A percentile compares a stretch with the other conserved stretches of the same genome.
phyloP scores from a whole-genome alignment of 2,329 filamentous ascomycete genomes.

The Diaporthe amygdali region DNA sequence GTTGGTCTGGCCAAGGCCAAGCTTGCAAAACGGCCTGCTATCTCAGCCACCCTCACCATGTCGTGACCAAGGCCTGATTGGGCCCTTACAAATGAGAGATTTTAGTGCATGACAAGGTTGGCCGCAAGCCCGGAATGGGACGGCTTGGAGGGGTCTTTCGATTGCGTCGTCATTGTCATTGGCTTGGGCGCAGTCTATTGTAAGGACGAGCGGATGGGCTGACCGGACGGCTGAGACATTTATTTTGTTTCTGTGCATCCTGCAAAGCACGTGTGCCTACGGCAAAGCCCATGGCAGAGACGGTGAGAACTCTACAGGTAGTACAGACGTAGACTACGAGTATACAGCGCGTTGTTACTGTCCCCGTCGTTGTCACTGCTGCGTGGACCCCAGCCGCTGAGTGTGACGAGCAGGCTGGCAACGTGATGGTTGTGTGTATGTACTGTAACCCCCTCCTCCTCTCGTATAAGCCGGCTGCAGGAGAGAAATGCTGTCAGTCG shows the following conservation, averaged over 20 bases:
- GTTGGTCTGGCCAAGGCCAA: conserved; percentile 17
- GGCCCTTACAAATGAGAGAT: conserved; percentile 13
- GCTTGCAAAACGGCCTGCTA: conserved; percentile 14
- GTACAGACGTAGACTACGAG: background rate
- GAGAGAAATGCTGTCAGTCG: background rate
- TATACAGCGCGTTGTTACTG: background rate
- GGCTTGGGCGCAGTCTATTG: background rate
- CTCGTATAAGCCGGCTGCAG: conserved; percentile 2
- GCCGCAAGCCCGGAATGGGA: background rate
- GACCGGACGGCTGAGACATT: conserved; percentile 1
- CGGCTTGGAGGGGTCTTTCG: conserved; percentile 5
- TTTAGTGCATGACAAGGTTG: conserved; percentile 9
- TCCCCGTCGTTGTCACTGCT: background rate
- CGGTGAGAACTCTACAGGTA: background rate
- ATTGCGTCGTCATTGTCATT: conserved; percentile 10
- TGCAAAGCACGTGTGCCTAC: background rate
- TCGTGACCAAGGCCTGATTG: conserved; percentile 10
- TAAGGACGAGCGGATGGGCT: conserved; percentile 1
- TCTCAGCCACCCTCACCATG: conserved; percentile 12
- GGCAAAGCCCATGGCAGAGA: background rate
- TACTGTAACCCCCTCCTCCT: background rate
- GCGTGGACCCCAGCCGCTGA: background rate
- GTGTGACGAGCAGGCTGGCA: background rate
- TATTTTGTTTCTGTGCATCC: conserved; percentile 10
- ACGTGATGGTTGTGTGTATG: background rate